These are phyloP conservation scores for Penicillium sp. DNA, from an alignment of 2,329 filamentous ascomycete species.

Conservation along the genomic window DNA sequence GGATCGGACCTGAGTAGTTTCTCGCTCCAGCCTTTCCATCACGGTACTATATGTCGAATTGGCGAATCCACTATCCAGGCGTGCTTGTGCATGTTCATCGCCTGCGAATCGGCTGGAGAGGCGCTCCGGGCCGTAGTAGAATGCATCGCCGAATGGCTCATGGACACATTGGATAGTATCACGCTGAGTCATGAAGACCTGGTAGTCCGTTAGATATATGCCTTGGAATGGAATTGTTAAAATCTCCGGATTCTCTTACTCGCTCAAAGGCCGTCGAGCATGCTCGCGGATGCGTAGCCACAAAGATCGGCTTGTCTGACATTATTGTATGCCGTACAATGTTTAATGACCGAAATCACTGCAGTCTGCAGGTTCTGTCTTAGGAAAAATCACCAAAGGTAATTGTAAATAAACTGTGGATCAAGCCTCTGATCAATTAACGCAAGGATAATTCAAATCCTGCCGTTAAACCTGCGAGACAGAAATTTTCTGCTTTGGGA, in stretches of 20 bases:
- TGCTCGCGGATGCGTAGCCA: conserved; percentile 88
- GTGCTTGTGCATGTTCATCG: conserved; percentile 54
- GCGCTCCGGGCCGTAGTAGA: conserved; percentile 91
- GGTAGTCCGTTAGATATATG: conserved; percentile 13
- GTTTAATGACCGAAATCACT: neutral
- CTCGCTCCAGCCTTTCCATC: conserved; percentile 69
- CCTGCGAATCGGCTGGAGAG: conserved; percentile 74
- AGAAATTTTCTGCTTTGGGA: neutral
- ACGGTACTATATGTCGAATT: conserved; percentile 58
- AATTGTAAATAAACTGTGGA: conserved; percentile 19
- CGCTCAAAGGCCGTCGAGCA: conserved; percentile 97
- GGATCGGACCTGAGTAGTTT: conserved; percentile 68
- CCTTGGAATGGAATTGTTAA: neutral
- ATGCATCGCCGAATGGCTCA: conserved; percentile 95
- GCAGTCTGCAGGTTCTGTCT: conserved; percentile 1
- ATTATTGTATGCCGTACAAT: conserved; percentile 45
- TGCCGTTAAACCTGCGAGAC: neutral
- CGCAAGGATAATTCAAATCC: conserved; percentile 2
- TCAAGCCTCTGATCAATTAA: conserved; percentile 8
- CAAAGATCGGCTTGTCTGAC: conserved; percentile 81
- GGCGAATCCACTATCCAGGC: conserved; percentile 44
- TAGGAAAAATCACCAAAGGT: conserved; percentile 3
- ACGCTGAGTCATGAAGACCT: conserved; percentile 95
- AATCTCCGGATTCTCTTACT: conserved; percentile 51
- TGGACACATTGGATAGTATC: conserved; percentile 81